phyloP scores from a whole-genome alignment of 192 early-diverging fungal species.

The Powellomyces hirtus region DNA sequence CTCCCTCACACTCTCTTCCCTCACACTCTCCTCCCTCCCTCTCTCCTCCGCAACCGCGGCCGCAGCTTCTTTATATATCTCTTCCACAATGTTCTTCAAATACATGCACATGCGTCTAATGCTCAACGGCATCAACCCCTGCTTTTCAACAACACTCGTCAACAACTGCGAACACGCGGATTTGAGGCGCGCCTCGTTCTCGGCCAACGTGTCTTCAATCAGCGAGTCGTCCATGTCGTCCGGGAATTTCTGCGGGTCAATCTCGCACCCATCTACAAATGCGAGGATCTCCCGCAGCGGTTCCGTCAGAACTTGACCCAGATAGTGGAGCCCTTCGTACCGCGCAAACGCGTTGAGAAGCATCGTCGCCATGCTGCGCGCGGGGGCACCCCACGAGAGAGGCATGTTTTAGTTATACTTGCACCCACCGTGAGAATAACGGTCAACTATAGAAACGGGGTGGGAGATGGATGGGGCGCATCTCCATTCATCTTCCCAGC shows the following conservation, averaged over 20 bases:
- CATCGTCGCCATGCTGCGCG: slow-evolving; percentile 42
- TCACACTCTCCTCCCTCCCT: neutral
- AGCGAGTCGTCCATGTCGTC: slow-evolving; percentile 3
- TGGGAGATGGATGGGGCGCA: too few relatives aligned
- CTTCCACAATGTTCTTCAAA: slow-evolving; percentile 26
- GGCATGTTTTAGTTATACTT: slow-evolving; percentile 7
- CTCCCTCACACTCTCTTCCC: neutral
- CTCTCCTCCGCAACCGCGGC: neutral
- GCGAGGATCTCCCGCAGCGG: slow-evolving; percentile 30
- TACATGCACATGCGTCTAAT: slow-evolving; percentile 30
- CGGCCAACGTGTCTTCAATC: slow-evolving; percentile 5
- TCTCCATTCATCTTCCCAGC: too few relatives aligned
- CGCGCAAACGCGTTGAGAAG: slow-evolving; percentile 42
- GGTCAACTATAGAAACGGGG: neutral
- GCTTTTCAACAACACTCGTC: slow-evolving; percentile 16
- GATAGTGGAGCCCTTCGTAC: slow-evolving; percentile 34
- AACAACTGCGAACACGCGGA: slow-evolving; percentile 23
- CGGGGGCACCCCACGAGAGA: too few relatives aligned
- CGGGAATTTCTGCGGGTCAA: slow-evolving; percentile 42
- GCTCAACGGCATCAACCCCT: slow-evolving; percentile 22
- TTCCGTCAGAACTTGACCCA: slow-evolving; percentile 21
- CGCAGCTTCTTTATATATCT: slow-evolving; percentile 15
- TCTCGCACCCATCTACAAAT: slow-evolving; percentile 38
- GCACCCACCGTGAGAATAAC: slow-evolving; percentile 14
- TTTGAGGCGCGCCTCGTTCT: slow-evolving; percentile 30